phyloP scores from a whole-genome alignment of 225 moss, liverwort and hornwort genomes.

The Climacium dendroides region DNA sequence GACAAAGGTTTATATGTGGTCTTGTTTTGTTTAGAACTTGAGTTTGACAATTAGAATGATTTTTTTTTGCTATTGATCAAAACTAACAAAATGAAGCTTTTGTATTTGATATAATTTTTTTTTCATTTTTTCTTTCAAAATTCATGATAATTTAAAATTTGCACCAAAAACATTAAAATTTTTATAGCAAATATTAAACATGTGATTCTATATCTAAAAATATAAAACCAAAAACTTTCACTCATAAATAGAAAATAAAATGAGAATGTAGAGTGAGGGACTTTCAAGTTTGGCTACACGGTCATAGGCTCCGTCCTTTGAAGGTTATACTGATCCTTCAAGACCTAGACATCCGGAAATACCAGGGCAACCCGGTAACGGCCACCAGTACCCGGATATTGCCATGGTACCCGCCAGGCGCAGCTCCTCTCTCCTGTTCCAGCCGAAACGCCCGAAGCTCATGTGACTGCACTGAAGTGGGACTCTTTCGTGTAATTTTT shows the following conservation, averaged over 20 bases:
- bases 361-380: slow-evolving; percentile 15
- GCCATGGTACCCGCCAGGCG: slow-evolving; percentile 11
- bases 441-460: too few species aligned
- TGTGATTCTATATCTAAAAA: not conserved
- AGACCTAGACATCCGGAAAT: slow-evolving; percentile 8
- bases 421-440: not conserved
- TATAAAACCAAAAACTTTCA: not conserved
- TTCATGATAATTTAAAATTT: not conserved
- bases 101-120: not conserved
- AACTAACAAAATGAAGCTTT: too few species aligned
- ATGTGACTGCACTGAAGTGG: too few species aligned
- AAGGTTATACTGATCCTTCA: slow-evolving; percentile 1
- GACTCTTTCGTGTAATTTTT: too few species aligned
- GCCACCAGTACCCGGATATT: slow-evolving; percentile 50
- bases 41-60: too few species aligned
- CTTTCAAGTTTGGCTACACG: not conserved
- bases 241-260: not conserved
- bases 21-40: too few species aligned
- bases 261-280: too few species aligned
- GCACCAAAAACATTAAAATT: too few species aligned
- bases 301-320: fast-evolving
- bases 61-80: too few species aligned
- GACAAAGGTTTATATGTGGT: too few species aligned
- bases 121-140: not conserved
- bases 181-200: too few species aligned